These are phyloP conservation scores for Styphnolobium japonicum DNA, from an alignment of 306 rosid genomes.

Conservation along the genomic window DNA sequence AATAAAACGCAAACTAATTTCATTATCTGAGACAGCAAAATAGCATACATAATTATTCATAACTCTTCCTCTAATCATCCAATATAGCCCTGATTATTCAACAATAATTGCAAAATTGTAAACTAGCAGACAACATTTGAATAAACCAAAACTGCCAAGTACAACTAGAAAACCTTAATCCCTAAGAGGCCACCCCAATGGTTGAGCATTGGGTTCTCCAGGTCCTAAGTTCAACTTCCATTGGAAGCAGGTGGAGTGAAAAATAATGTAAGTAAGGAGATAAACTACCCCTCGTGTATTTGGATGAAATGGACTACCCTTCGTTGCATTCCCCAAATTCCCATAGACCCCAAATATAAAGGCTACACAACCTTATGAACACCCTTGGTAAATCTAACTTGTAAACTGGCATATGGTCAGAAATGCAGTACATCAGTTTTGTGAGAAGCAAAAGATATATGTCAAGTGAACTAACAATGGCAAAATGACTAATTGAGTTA, in stretches of 20 bases:
- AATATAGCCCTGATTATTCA: neutral
- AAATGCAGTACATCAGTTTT: neutral
- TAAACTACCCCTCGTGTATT: neutral
- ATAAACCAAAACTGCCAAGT: neutral
- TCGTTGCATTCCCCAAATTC: neutral
- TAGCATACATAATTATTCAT: neutral
- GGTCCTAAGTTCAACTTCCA: neutral
- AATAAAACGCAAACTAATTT: neutral
- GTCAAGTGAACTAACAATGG: constrained; percentile 2
- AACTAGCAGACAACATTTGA: neutral
- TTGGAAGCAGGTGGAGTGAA: neutral
- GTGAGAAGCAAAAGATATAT: neutral
- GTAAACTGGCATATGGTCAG: neutral
- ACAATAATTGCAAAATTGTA: neutral
- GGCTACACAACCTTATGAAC: neutral
- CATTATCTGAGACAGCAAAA: neutral
- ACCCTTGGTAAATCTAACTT: constrained; percentile 4
- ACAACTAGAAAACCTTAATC: neutral
- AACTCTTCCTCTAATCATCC: constrained; percentile 1
- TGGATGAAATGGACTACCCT: neutral
- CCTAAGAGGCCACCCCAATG: neutral
- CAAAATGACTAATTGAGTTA: neutral
- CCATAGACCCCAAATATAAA: neutral
- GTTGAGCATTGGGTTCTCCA: neutral
- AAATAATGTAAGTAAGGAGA: neutral